Evolutionary conservation across 805 yeast species (phyloP), one percentile per base, ranked within the genome.

Genomic region (Monosporozyma aerobia): DNA sequence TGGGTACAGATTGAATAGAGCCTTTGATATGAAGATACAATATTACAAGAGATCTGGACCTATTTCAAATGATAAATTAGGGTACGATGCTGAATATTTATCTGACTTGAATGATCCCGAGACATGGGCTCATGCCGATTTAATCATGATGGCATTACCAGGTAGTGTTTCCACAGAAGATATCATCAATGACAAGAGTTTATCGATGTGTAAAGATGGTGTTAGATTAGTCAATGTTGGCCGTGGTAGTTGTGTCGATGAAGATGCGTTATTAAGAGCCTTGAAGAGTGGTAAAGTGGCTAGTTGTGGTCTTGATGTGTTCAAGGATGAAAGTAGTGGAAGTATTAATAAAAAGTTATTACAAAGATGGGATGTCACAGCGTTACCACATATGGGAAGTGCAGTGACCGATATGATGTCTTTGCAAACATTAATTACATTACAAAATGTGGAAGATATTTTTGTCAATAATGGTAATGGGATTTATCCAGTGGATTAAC

Each of bases 291-390:
- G 87, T 0, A 77, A 81, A 51, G 73, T 87, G 2, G 67, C 76
- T 7, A 78, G 82, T 62, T 87, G 83, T 8, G 94, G 92, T 0
- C 63, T 85, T 33, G 95, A 87, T 60, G 95, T 87, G 5, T 85
- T 71, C 64, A 81, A 78, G 54, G 65, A 78, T 25, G 95, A 87
- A 65, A 87, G 87, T 6, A 49, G 59, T 0, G 52, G 54, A 22
- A 11, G 29, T 3, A 76, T 83, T 19, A 75, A 78, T 54, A 69
- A 72, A 13, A 78, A 73, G 35, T 73, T 83, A 43, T 57, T 77
- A 39, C 68, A 71, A 6, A 74, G 90, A 61, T 73, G 78, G 57
- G 89, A 85, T 63, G 86, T 85, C 14, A 68, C 82, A 0, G 67
- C 83, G 45, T 74, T 85, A 11, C 94, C 94, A 2, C 94, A 87